Percentiles rank a stretch among this genome's conserved stretches.
Evolutionary conservation across 1,139 yeast genomes (phyloP).

Genomic region (Sporopachydermia cereana): DNA sequence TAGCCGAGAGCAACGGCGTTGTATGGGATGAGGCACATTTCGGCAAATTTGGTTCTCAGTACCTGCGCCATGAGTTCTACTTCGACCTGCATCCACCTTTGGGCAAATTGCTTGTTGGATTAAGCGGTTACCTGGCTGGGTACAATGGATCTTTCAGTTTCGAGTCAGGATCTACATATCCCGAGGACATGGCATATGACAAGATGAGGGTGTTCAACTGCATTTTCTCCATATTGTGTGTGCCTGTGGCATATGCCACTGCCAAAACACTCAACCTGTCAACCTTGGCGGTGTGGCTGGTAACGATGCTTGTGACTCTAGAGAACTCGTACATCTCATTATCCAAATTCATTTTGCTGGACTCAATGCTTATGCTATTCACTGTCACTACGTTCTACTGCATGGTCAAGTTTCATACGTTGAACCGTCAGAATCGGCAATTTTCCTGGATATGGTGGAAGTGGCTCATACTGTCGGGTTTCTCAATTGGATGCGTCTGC

Average conservation of each 20-base stretch:
- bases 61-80: conserved; percentile 53
- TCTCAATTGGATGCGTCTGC: conserved; percentile 63
- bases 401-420: conserved; percentile 40
- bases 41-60: conserved; percentile 48
- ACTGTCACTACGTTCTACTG: conserved; percentile 52
- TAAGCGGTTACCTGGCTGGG: conserved; percentile 56
- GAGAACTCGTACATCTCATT: conserved; percentile 57
- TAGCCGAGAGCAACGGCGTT: conserved; percentile 1
- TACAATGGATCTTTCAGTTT: conserved; percentile 56
- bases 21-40: conserved; percentile 8
- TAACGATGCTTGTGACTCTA: conserved; percentile 48
- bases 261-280: conserved; percentile 37
- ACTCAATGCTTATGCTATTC: conserved; percentile 61
- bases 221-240: conserved; percentile 46
- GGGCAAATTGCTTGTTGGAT: conserved; percentile 59
- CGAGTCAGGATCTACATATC: conserved; percentile 48
- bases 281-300: conserved; percentile 37
- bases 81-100: conserved; percentile 76
- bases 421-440: conserved; percentile 27
- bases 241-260: conserved; percentile 55
- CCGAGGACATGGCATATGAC: conserved; percentile 40
- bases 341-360: conserved; percentile 61
- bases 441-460: conserved; percentile 34
- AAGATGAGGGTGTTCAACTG: conserved; percentile 61
- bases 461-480: conserved; percentile 64